Conservation (phyloP, 2,329 filamentous ascomycete species). For the Chaetomium globosum region DNA sequence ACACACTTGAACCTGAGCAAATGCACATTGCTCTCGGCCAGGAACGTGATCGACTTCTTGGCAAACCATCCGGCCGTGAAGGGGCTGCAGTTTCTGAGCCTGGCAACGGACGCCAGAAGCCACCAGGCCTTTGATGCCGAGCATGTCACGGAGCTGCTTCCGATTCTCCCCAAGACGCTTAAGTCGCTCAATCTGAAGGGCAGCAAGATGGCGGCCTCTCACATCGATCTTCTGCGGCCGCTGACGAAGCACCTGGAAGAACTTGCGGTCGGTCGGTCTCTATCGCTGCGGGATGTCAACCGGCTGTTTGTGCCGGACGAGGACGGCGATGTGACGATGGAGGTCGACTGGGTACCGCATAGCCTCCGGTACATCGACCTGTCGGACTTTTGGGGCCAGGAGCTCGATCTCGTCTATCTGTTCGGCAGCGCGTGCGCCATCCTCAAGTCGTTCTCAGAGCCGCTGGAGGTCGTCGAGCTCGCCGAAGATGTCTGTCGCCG, state of each 20-base stretch:
- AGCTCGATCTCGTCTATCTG: constrained; percentile 60
- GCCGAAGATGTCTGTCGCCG: constrained; percentile 67
- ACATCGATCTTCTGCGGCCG: constrained; percentile 65
- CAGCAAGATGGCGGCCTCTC: constrained; percentile 66
- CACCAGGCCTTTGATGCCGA: constrained; percentile 70
- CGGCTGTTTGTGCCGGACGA: constrained; percentile 61
- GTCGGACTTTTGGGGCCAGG: constrained; percentile 67
- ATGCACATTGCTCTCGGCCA: constrained; percentile 69
- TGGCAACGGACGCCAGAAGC: constrained; percentile 71
- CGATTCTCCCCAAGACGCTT: constrained; percentile 66
- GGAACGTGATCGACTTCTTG: constrained; percentile 70
- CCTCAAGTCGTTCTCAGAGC: constrained; percentile 62
- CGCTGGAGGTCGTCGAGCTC: constrained; percentile 76
- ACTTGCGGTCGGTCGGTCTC: constrained; percentile 69
- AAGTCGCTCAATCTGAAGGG: constrained; percentile 76
- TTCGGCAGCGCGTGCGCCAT: constrained; percentile 57
- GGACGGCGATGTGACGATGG: constrained; percentile 38
- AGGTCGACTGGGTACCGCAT: constrained; percentile 55
- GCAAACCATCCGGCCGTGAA: constrained; percentile 69
- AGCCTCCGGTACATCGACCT: constrained; percentile 76
- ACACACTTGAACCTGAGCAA: constrained; percentile 79
- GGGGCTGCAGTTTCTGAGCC: constrained; percentile 70
- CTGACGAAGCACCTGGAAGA: constrained; percentile 76
- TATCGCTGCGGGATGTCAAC: constrained; percentile 68
- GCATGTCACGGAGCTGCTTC: constrained; percentile 67